Percentiles rank a stretch among this genome's conserved stretches.
These are phyloP conservation scores for Clitopilus hobsonii DNA, from an alignment of 768 basidiomycete species.

Conservation along the genomic window DNA sequence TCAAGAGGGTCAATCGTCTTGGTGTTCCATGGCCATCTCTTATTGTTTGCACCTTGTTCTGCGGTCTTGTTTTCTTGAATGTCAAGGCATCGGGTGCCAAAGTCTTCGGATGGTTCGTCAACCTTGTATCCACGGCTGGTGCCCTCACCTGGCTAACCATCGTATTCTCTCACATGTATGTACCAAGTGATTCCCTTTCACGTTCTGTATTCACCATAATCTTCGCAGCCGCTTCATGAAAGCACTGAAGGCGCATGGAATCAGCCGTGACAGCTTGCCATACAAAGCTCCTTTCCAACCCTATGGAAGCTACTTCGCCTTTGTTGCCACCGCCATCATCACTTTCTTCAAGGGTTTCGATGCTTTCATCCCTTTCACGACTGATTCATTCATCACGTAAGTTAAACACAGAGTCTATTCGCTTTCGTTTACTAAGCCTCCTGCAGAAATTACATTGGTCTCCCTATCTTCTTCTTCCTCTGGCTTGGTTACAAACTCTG, in stretches of 20 bases:
- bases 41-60: slow-evolving; percentile 50
- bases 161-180: slow-evolving; percentile 56
- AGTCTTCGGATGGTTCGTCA: slow-evolving; percentile 47
- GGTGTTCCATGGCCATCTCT: slow-evolving; percentile 51
- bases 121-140: slow-evolving; percentile 43
- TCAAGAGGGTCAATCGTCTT: slow-evolving; percentile 36
- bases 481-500: slow-evolving; percentile 37
- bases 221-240: slow-evolving; percentile 36
- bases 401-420: slow-evolving; percentile 13
- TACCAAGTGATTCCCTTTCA: slow-evolving; percentile 1
- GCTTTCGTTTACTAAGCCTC: slow-evolving; percentile 7
- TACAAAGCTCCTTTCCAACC: slow-evolving; percentile 61
- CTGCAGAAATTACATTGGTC: slow-evolving; percentile 39
- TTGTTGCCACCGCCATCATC: slow-evolving; percentile 46
- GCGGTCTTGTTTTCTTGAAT: slow-evolving; percentile 54
- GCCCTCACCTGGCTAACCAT: slow-evolving; percentile 51
- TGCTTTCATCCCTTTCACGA: slow-evolving; percentile 44
- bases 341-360: slow-evolving; percentile 57
- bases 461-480: slow-evolving; percentile 36
- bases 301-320: slow-evolving; percentile 57
- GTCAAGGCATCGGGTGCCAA: slow-evolving; percentile 44
- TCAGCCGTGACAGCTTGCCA: slow-evolving; percentile 37
- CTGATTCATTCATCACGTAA: slow-evolving; percentile 59
- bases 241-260: slow-evolving; percentile 35
- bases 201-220: neutral